Evolutionary conservation across 805 yeast genomes (phyloP).

Genomic region (Wickerhamomyces alni): DNA sequence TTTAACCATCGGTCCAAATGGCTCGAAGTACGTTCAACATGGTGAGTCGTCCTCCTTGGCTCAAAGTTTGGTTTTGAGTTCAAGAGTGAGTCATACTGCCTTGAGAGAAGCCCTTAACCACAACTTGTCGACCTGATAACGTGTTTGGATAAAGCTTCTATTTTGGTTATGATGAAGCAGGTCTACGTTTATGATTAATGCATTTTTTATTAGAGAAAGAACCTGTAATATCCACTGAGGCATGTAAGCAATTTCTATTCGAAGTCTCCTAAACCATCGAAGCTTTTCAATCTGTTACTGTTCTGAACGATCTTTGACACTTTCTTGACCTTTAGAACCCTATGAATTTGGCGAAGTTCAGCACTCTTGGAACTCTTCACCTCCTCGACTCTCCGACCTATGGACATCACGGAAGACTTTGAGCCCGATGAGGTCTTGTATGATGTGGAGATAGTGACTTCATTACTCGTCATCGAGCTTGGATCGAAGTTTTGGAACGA

Average conservation of each 20-base stretch:
- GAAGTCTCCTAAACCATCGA: slow-evolving; percentile 6
- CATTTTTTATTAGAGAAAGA: background rate
- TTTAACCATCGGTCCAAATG: slow-evolving; percentile 22
- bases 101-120: slow-evolving; percentile 19
- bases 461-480: slow-evolving; percentile 34
- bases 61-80: slow-evolving; percentile 16
- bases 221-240: no score
- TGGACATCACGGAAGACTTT: slow-evolving; percentile 51
- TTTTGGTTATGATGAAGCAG: no score
- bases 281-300: slow-evolving; percentile 8
- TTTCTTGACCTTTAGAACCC: slow-evolving; percentile 22
- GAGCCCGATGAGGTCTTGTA: slow-evolving; percentile 51
- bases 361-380: slow-evolving; percentile 1
- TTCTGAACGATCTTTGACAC: slow-evolving; percentile 9
- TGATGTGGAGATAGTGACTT: slow-evolving; percentile 46
- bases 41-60: slow-evolving; percentile 21
- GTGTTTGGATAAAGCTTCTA: no score
- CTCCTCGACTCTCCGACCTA: slow-evolving; percentile 30
- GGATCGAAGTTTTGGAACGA: slow-evolving; percentile 39
- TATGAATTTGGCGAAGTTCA: slow-evolving; percentile 8
- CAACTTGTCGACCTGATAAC: background rate
- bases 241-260: no score
- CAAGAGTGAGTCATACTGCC: slow-evolving; percentile 21
- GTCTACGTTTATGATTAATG: no score
- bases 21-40: slow-evolving; percentile 21